phyloP scores from a whole-genome alignment of 371 early-diverging fungal genomes.

The Conidiobolus coronatus region DNA sequence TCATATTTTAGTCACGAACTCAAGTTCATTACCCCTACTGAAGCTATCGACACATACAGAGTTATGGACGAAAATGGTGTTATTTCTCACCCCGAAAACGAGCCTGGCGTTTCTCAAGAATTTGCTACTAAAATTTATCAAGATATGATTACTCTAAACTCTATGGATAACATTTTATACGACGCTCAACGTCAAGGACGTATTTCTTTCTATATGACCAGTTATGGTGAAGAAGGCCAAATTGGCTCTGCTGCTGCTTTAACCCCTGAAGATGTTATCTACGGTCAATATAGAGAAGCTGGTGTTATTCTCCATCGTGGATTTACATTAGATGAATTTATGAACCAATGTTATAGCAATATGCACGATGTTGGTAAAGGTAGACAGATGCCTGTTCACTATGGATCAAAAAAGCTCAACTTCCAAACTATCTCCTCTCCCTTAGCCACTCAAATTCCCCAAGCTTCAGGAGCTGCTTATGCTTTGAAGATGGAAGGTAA shows the following conservation, averaged over 20 bases:
- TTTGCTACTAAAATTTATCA: constrained; percentile 55
- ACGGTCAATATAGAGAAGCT: constrained; percentile 91
- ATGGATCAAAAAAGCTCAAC: constrained; percentile 58
- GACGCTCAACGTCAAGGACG: constrained; percentile 97
- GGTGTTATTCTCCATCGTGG: constrained; percentile 84
- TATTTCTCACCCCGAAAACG: constrained; percentile 38
- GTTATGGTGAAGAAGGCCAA: constrained; percentile 91
- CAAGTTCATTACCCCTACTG: constrained; percentile 21
- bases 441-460: constrained; percentile 92
- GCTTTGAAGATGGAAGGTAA: constrained; percentile 62
- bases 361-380: constrained; percentile 78
- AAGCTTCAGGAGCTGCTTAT: constrained; percentile 95
- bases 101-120: constrained; percentile 55
- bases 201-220: constrained; percentile 96
- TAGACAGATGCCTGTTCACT: constrained; percentile 96
- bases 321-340: constrained; percentile 73
- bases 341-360: constrained; percentile 92
- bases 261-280: constrained; percentile 58
- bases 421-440: constrained; percentile 96
- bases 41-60: constrained; percentile 67
- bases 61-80: constrained; percentile 79
- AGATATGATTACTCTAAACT: constrained; percentile 70
- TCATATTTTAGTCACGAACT: constrained; percentile 20
- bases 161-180: constrained; percentile 82
- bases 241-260: constrained; percentile 83